Evolutionary conservation across 768 basidiomycete genomes (phyloP).

Genomic region (Lactarius vividus): DNA sequence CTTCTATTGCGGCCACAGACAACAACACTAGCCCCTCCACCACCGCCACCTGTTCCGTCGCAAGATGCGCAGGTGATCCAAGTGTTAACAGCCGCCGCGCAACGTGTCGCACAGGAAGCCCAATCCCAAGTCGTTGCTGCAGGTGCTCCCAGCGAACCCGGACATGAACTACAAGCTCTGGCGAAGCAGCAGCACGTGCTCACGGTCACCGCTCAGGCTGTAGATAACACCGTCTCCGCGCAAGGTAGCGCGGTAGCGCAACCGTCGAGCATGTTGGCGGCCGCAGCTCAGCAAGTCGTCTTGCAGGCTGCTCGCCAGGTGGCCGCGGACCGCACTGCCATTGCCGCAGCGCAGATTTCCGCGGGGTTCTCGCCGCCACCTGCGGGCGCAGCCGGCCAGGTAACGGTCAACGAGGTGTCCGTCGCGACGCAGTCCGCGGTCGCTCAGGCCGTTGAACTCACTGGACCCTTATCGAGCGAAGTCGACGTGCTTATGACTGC

Average conservation of each 20-base stretch:
- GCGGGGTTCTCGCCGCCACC: slow-evolving; percentile 40
- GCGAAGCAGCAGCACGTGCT: slow-evolving; percentile 82
- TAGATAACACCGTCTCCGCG: slow-evolving; percentile 62
- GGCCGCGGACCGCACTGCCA: slow-evolving; percentile 47
- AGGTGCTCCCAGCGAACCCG: slow-evolving; percentile 43
- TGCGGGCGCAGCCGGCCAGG: slow-evolving; percentile 37
- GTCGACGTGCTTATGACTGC: slow-evolving; percentile 81
- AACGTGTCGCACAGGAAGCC: slow-evolving; percentile 72
- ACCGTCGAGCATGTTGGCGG: slow-evolving; percentile 56
- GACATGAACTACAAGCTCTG: slow-evolving; percentile 58
- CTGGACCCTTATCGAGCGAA: slow-evolving; percentile 68
- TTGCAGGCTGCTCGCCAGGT: slow-evolving; percentile 68
- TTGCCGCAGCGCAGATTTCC: slow-evolving; percentile 42
- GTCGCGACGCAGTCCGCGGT: slow-evolving; percentile 73
- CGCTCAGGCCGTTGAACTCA: slow-evolving; percentile 76
- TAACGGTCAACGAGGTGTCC: slow-evolving; percentile 56
- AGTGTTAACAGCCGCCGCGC: slow-evolving; percentile 72
- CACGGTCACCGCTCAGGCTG: slow-evolving; percentile 66
- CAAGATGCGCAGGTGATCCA: slow-evolving; percentile 73
- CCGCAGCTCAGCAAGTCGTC: slow-evolving; percentile 79
- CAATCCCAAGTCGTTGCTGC: slow-evolving; percentile 63
- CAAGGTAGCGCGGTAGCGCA: slow-evolving; percentile 44
- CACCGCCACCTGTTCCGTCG: slow-evolving; percentile 37
- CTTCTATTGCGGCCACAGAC: slow-evolving; percentile 35
- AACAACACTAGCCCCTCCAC: slow-evolving; percentile 31